Conservation (phyloP, 257 asterid species). For the Lithospermum erythrorhizon region DNA sequence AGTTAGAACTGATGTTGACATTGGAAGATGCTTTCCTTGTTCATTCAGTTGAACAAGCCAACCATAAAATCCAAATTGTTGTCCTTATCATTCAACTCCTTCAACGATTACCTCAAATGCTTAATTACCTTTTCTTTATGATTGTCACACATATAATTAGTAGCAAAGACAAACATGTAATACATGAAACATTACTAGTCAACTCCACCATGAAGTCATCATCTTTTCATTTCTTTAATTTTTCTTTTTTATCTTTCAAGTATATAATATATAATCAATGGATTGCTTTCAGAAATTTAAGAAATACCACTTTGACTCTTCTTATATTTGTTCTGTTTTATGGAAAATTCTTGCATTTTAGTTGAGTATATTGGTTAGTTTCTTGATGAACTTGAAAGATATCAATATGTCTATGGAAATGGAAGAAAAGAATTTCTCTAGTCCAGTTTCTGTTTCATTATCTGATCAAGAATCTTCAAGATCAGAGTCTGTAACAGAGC, state of each 20-base stretch:
- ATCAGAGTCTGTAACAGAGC: slow-evolving; percentile 41
- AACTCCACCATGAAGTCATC: neutral
- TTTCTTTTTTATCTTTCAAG: neutral
- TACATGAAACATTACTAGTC: neutral
- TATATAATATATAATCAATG: neutral
- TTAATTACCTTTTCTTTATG: neutral
- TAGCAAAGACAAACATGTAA: neutral
- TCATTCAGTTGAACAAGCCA: neutral
- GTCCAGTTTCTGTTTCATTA: slow-evolving; percentile 11
- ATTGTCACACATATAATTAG: neutral
- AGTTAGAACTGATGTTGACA: neutral
- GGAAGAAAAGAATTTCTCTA: slow-evolving; percentile 19
- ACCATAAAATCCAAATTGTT: neutral
- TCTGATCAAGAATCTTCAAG: slow-evolving; percentile 32
- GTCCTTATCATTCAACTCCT: neutral
- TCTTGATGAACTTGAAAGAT: neutral
- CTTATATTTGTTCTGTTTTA: neutral
- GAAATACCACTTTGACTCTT: neutral
- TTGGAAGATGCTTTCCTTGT: neutral
- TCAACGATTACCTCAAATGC: neutral
- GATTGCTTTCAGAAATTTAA: neutral
- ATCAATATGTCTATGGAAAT: slow-evolving; percentile 10
- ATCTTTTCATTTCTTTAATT: too few relatives aligned
- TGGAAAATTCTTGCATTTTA: neutral
- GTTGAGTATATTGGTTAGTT: neutral